Conservation (phyloP, 371 early-diverging fungal genomes). For the Coemansia sp. region DNA sequence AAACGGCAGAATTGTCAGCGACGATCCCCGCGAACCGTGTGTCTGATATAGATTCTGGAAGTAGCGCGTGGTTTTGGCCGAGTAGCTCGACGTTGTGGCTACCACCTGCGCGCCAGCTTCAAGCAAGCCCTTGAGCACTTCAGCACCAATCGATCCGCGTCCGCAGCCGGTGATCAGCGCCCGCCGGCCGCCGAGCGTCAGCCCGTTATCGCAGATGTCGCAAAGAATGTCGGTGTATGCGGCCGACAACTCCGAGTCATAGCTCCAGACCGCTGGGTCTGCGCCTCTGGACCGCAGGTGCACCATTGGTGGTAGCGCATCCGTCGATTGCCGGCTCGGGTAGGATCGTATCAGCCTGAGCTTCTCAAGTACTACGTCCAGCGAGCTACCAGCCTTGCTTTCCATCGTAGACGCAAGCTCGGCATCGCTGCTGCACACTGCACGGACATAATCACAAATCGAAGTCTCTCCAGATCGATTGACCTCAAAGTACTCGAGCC, state of each 20-base stretch:
- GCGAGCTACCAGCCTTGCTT: conserved; percentile 74
- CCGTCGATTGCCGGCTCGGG: conserved; percentile 74
- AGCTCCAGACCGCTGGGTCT: conserved; percentile 80
- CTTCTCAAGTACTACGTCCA: conserved; percentile 90
- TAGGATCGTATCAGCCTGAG: conserved; percentile 69
- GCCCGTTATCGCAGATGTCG: conserved; percentile 78
- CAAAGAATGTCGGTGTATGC: conserved; percentile 70
- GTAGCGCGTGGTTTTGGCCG: conserved; percentile 75
- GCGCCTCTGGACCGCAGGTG: conserved; percentile 62
- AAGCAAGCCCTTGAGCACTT: conserved; percentile 83
- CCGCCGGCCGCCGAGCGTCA: conserved; percentile 78
- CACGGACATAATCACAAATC: conserved; percentile 36
- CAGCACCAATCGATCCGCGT: conserved; percentile 89
- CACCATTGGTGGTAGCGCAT: conserved; percentile 69
- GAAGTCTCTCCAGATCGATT: conserved; percentile 60
- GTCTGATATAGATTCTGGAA: conserved; percentile 87
- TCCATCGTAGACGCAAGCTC: conserved; percentile 59
- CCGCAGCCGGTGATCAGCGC: conserved; percentile 93
- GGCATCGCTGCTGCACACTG: conserved; percentile 55
- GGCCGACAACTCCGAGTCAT: conserved; percentile 64
- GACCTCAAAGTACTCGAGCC: conserved; percentile 78
- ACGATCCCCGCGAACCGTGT: conserved; percentile 84
- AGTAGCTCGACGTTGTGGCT: conserved; percentile 92
- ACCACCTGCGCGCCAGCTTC: conserved; percentile 91
- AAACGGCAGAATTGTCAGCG: conserved; percentile 90